Percentiles rank a stretch among this genome's conserved stretches.
Conservation (phyloP, 2,329 filamentous ascomycete species). For the Beauveria australis region DNA sequence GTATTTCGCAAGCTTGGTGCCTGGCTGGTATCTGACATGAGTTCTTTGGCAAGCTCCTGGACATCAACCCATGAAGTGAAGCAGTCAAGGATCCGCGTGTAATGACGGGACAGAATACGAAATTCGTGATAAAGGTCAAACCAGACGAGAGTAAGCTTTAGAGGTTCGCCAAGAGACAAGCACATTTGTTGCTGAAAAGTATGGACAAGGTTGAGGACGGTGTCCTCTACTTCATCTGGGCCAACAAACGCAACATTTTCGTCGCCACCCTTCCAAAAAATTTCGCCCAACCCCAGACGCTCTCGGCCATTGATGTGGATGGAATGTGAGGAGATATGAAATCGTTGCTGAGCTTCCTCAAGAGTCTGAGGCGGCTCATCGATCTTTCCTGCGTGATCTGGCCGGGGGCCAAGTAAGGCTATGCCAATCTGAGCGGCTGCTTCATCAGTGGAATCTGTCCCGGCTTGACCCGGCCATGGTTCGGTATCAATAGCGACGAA, state of each 20-base stretch:
- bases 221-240: slow-evolving; percentile 1
- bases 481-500: slow-evolving; percentile 8
- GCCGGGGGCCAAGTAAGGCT: not conserved
- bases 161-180: not conserved
- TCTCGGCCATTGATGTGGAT: not conserved
- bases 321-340: not conserved
- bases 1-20: slow-evolving; percentile 3
- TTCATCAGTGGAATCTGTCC: not conserved
- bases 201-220: slow-evolving; percentile 1
- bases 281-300: not conserved
- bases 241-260: not conserved
- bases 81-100: not conserved
- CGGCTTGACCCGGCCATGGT: not conserved
- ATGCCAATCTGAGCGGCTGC: slow-evolving; percentile 1
- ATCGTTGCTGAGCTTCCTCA: not conserved
- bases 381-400: not conserved
- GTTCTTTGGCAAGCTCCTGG: not conserved
- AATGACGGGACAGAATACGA: not conserved
- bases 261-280: not conserved
- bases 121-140: slow-evolving; percentile 6
- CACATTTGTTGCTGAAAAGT: not conserved
- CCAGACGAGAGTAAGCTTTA: slow-evolving; percentile 1
- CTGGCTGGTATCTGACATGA: not conserved
- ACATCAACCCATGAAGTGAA: slow-evolving; percentile 7
- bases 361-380: slow-evolving; percentile 1